Evolutionary conservation across 1,284 basidiomycete genomes (phyloP).

Genomic region (Wallemia hederae): DNA sequence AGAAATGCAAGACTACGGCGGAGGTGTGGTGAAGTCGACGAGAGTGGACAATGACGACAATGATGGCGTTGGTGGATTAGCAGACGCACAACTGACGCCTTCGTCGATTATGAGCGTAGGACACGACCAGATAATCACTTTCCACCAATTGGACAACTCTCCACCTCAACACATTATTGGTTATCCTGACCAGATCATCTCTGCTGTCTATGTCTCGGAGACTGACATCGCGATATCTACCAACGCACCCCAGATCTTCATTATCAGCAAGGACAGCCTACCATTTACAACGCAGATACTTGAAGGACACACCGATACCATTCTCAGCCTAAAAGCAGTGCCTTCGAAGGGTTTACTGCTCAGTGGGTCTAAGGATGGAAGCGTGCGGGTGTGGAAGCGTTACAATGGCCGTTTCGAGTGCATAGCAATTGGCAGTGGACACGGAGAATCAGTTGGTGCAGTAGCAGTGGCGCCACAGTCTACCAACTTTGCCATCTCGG

Average conservation of each 20-base stretch:
- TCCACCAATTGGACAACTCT: constrained; percentile 29
- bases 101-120: constrained; percentile 57
- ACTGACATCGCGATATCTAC: constrained; percentile 65
- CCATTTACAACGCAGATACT: constrained; percentile 52
- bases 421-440: constrained; percentile 66
- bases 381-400: constrained; percentile 52
- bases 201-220: constrained; percentile 42
- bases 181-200: constrained; percentile 94
- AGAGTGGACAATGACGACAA: constrained; percentile 21
- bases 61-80: constrained; percentile 12
- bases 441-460: constrained; percentile 78
- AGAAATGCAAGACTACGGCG: constrained; percentile 12
- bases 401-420: constrained; percentile 22
- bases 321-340: constrained; percentile 50
- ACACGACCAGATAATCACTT: constrained; percentile 86
- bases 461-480: constrained; percentile 38
- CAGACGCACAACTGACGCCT: neutral
- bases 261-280: constrained; percentile 32
- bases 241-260: constrained; percentile 66
- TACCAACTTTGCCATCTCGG: constrained; percentile 51
- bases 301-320: constrained; percentile 67
- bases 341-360: constrained; percentile 40
- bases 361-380: constrained; percentile 74
- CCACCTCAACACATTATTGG: constrained; percentile 55
- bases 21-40: constrained; percentile 24